These are phyloP conservation scores for Arctium minus DNA, from an alignment of 129 eudicot genomes.

Conservation along the genomic window DNA sequence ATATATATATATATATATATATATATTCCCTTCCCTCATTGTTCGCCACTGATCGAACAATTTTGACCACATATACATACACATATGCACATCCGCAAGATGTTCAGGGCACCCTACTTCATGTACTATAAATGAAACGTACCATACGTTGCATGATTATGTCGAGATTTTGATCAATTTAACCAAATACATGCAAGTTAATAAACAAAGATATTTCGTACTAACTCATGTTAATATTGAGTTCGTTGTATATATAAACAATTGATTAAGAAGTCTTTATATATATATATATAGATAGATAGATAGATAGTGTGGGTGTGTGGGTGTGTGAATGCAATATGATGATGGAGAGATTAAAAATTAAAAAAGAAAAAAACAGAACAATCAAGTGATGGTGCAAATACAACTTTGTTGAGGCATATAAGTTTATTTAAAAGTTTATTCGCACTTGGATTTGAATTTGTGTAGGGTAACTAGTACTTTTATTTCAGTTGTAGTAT, in stretches of 20 bases:
- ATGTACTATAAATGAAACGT: neutral
- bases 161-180: neutral
- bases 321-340: neutral
- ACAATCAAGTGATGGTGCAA: slow-evolving; percentile 25
- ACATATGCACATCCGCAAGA: neutral
- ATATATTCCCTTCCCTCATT: slow-evolving; percentile 13
- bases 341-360: slow-evolving; percentile 2
- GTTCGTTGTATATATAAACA: too few species aligned
- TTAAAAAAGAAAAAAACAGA: slow-evolving; percentile 3
- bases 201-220: neutral
- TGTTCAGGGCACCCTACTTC: slow-evolving; percentile 10
- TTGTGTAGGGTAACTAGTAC: slow-evolving; percentile 23
- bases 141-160: neutral
- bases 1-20: neutral
- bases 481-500: slow-evolving; percentile 1
- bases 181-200: neutral
- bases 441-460: slow-evolving; percentile 21
- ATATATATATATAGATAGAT: too few species aligned
- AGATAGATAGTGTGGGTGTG: too few species aligned
- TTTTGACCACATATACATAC: neutral
- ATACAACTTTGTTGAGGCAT: slow-evolving; percentile 25
- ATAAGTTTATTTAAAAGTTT: slow-evolving; percentile 25
- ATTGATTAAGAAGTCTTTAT: too few species aligned
- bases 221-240: too few species aligned
- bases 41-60: neutral